Evolutionary conservation across 169 alveolate genomes (phyloP).

Genomic region (Eimeria falciformis): DNA sequence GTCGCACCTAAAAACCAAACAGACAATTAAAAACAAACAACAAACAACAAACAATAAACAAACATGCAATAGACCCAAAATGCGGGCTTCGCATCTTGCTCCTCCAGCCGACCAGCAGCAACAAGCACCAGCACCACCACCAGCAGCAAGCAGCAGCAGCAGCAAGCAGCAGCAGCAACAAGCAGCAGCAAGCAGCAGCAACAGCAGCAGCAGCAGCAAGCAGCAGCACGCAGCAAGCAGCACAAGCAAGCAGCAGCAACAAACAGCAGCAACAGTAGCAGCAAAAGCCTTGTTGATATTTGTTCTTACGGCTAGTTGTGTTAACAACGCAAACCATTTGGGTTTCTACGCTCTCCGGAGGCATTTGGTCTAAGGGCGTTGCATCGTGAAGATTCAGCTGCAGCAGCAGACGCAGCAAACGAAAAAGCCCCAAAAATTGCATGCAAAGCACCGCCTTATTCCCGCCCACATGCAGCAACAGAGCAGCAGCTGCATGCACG

Average conservation of each 20-base stretch:
- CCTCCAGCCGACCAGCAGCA: too few relatives aligned
- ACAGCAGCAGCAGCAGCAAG: neutral
- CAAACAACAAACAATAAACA: too few relatives aligned
- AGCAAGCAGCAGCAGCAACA: too few relatives aligned
- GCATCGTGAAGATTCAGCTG: constrained; percentile 8
- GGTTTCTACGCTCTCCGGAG: neutral
- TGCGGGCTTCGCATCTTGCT: too few relatives aligned
- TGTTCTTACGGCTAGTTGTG: neutral
- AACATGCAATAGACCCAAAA: neutral
- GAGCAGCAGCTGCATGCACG: too few relatives aligned
- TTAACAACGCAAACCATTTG: neutral
- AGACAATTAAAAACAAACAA: too few relatives aligned
- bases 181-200: too few relatives aligned
- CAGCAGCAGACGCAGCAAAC: neutral
- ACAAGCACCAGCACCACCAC: too few relatives aligned
- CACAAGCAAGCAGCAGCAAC: neutral
- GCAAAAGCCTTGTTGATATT: neutral
- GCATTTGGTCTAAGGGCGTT: neutral
- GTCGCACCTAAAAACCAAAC: neutral
- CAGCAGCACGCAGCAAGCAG: neutral
- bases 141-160: too few relatives aligned
- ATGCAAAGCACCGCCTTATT: too few relatives aligned
- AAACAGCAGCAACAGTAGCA: neutral
- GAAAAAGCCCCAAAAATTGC: neutral
- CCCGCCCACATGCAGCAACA: too few relatives aligned